Base-by-base conservation (phyloP, 345 rosid genomes). In the Eucalyptus polyanthemos region DNA sequence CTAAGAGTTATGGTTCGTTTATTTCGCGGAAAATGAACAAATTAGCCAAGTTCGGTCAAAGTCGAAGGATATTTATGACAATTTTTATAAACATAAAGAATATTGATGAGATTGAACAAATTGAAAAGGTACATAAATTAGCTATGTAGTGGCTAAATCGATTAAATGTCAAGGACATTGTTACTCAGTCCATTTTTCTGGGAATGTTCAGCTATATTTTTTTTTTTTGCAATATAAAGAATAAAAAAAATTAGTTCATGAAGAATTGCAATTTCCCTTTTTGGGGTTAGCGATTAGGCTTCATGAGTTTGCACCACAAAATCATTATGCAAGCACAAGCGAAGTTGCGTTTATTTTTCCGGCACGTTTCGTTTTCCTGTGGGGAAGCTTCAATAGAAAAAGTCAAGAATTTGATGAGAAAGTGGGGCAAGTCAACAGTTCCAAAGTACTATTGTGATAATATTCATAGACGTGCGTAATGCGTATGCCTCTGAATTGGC, bases 141-240 rank as follows among this genome's bases (percentile, higher is more conserved):
- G 44, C 4, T 4, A 69, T 9, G 4, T 6, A 6, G 15, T 27
- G 31, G 2, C 1, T 0, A 40, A 69, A 69, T 17, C 13, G 0
- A 5, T 69, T 9, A 19, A 37, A 37, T 11, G 45, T 72, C 81
- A 2, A 72, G 25, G 45, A 37, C 2, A 72, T 19, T 19, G 44
- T 21, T 19, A 37, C 76, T n/a, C 10, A 4, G 9, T 2, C 34
- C 34, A 62, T 13, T 13, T 62, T 29, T 62, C 0, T 13, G 34
- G 69, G 69, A 2, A 27, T 29, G 69, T 29, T 6, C 8, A 62
- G 69, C 34, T 62, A 47, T 3, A 1, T 3, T 27, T 11, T 11
- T 14, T 3, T 67, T 31, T 0, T 34, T 69, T 29, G 1, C 69
- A 13, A 13, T 29, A 13, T 29, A 13, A 0, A 12, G 1, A 1